Base-by-base conservation (phyloP, 2,329 filamentous ascomycete species). In the Paraconiothyrium brasiliense region DNA sequence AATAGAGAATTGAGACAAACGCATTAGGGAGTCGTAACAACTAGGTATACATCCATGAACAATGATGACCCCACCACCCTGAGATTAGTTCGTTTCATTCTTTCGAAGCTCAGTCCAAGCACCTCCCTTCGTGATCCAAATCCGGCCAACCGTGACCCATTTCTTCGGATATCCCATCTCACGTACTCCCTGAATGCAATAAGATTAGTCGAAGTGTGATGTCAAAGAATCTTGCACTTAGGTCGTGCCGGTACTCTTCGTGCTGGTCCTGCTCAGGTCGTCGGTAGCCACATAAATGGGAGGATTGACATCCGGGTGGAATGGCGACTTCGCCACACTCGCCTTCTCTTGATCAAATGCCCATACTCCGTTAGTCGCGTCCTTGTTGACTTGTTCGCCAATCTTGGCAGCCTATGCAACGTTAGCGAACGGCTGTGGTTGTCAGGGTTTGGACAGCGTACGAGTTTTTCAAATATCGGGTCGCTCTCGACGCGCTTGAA, bases 361-460 rank as follows among this genome's bases (percentile, higher is more conserved):
- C 90, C 90, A 92, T 35, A 92, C 83, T 0, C 90, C 90, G 58
- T 86, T 87, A 1, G 90, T 92, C 80, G 90, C 89, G 50, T 87
- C 85, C 39, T 84, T 79, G 66, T 91, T 90, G 20, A 88, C 68
- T 58, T 80, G 74, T 64, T 84, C 79, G 67, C 84, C 72, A 69
- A 81, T 65, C 62, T 74, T 74, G 47, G 75, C 76, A 24, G 82
- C 79, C 54, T 56, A 20, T 24, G 30, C 10, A 46, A 32, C 1
- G 16, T 48, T 10, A 47, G 27, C 30, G 16, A 9, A 35, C 44
- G n/a, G 11, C 43, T 39, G 5, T 10, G 11, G 14, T 16, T 14
- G 14, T 16, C 27, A 48, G 7, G 14, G 39, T 44, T 10, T 11
- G 39, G 9, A 8, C 27, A 35, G 49, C 54, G n/a, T 22, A 49